Conservation (phyloP, 1,139 yeast genomes). For the Suhomyces choctaworum region DNA sequence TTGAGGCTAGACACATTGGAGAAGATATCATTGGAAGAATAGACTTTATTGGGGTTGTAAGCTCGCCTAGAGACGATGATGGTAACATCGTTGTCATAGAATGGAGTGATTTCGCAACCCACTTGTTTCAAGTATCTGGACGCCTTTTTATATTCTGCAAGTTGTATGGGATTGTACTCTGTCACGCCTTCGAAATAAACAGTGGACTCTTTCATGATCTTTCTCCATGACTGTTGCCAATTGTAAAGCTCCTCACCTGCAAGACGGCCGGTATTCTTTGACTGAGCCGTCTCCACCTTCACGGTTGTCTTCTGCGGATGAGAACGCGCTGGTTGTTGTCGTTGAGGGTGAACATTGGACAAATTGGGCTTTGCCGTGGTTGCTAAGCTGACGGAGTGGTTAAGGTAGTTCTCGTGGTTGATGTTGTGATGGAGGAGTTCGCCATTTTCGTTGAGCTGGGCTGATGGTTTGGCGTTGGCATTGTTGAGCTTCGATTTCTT, state of each 20-base stretch:
- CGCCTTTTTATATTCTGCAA: slow-evolving; percentile 55
- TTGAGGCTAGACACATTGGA: slow-evolving; percentile 59
- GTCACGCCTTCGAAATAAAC: slow-evolving; percentile 77
- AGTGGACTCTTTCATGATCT: slow-evolving; percentile 69
- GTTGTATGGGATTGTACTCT: slow-evolving; percentile 40
- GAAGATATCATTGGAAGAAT: slow-evolving; percentile 61
- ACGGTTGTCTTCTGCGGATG: background rate
- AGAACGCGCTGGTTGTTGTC: slow-evolving; percentile 7
- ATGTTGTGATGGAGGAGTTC: background rate
- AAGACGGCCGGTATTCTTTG: slow-evolving; percentile 24
- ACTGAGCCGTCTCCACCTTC: slow-evolving; percentile 1
- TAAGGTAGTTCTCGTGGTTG: background rate
- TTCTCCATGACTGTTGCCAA: slow-evolving; percentile 86
- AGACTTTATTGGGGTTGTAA: slow-evolving; percentile 20
- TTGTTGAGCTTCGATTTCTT: slow-evolving; percentile 31
- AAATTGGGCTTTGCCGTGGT: slow-evolving; percentile 4
- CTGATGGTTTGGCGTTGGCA: slow-evolving; percentile 3
- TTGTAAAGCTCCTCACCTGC: slow-evolving; percentile 55
- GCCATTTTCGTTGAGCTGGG: background rate
- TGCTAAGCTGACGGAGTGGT: slow-evolving; percentile 2
- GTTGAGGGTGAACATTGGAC: slow-evolving; percentile 2
- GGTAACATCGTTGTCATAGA: slow-evolving; percentile 77
- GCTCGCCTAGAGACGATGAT: slow-evolving; percentile 71
- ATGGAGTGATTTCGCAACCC: slow-evolving; percentile 69
- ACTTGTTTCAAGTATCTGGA: slow-evolving; percentile 53